Base-by-base conservation (phyloP, 2,329 filamentous ascomycete species). In the Exophiala dermatitidis region DNA sequence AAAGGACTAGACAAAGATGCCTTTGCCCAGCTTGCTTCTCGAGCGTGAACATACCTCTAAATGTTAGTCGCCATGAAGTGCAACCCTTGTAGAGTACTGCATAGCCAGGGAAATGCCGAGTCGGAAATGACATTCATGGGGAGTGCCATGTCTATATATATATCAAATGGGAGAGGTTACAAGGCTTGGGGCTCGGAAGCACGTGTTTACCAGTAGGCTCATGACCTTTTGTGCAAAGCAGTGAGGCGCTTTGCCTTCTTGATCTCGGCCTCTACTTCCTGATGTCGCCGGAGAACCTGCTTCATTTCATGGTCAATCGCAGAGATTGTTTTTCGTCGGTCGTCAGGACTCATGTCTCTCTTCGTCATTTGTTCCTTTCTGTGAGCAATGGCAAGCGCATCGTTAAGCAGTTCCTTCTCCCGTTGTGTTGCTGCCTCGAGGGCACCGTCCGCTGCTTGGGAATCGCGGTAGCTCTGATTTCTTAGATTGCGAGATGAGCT, bases 221-320 rank as follows among this genome's bases (percentile, higher is more conserved):
- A 37, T 4, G 45, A 57, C 2, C 45, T 41, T n/a, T 51, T 54
- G 41, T 57, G 51, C 26, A 53, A 49, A 34, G 51, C 34, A 37
- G 52, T 55, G 6, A 58, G 36, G 12, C 48, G 28, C 46, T 45
- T 54, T 7, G 53, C 54, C 41, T 40, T 43, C 37, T 52, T 46
- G 29, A 56, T 53, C 19, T 59, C 48, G 3, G 43, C 43, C 42
- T 57, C 57, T n/a, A 55, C 42, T 34, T 59, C 53, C 7, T 49
- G 51, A 31, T 59, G 53, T 52, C 37, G 50, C 30, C 37, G 50
- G 7, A 59, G 50, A 7, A 53, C 45, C 9, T 54, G 37, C 38
- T 57, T 54, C 48, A 59, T 59, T 30, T 57, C 42, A 10, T 50
- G 34, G 26, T 59, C 54, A 8, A 59, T 53, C 12, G 51, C 48